Percentiles rank a stretch among this genome's conserved stretches.
These are phyloP conservation scores for Acanthamoeba castellanii DNA, from an alignment of 208 protist species.

Conservation along the genomic window DNA sequence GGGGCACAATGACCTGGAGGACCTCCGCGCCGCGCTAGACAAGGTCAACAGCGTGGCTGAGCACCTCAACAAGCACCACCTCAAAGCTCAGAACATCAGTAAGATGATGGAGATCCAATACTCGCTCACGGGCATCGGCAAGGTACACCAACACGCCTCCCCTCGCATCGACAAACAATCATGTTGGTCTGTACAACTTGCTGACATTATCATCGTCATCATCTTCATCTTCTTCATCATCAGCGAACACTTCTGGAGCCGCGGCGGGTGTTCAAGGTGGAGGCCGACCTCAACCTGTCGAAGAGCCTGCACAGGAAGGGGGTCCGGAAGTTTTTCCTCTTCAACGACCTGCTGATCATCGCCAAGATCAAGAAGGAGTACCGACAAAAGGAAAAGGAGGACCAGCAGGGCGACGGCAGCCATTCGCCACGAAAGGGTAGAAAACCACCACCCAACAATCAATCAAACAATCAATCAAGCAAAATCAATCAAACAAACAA, in stretches of 20 bases:
- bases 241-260: constrained; percentile 43
- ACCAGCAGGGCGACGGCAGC: background rate
- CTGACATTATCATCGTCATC: background rate
- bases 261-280: constrained; percentile 22
- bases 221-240: no score
- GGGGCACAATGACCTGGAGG: background rate
- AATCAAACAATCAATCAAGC: background rate
- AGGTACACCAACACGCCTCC: background rate
- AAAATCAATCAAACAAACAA: no score
- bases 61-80: constrained; percentile 64
- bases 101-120: constrained; percentile 73
- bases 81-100: constrained; percentile 47
- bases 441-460: background rate
- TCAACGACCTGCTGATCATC: constrained; percentile 64
- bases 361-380: constrained; percentile 53
- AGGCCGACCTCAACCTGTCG: constrained; percentile 50
- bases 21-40: background rate
- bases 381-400: background rate
- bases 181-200: background rate
- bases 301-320: constrained; percentile 59
- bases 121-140: constrained; percentile 63
- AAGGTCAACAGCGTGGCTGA: constrained; percentile 53
- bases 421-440: constrained; percentile 23
- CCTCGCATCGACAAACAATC: background rate
- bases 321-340: constrained; percentile 19